Base-by-base conservation (phyloP, 2,329 filamentous ascomycete species). In the Mycosphaerelloides madeirae region DNA sequence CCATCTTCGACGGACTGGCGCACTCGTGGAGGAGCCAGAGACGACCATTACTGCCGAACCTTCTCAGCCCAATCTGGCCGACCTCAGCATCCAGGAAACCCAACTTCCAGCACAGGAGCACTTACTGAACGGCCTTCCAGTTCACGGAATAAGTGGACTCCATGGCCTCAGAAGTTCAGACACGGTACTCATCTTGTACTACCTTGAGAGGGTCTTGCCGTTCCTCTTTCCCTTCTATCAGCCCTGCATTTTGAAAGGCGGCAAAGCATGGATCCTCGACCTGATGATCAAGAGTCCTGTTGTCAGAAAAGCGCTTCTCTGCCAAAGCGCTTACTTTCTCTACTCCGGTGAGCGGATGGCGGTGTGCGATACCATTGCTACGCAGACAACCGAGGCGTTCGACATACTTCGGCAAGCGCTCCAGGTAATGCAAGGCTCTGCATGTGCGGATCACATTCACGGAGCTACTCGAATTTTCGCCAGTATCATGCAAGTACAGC, bases 321-420 rank as follows among this genome's bases (percentile, higher is more conserved):
- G 34, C 34, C 34, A 37, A n/a, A 37, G 34, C 34, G 19, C 34
- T 4, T 37, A 37, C 18, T 37, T 22, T 18, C 15, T 37, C 3
- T 37, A 3, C 18, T 25, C 11, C 15, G 5, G 13, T 18, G 22
- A 12, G 34, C 19, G 13, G 18, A 3, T 25, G 22, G 22, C 22
- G 9, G 9, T 25, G 22, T 25, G 22, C 22, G 22, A 25, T 25
- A 25, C 22, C 22, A 25, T 25, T 25, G 22, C 9, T 25, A 25
- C 22, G 22, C 34, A 37, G 34, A 37, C 34, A 7, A 20, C 14
- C n/a, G 34, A 37, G 5, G 34, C 34, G 3, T 37, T 37, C 16
- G 34, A 14, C 5, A 18, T 37, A 18, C 34, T 37, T 13, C 13
- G 34, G 14, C n/a, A 25, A 12, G 34, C 34, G 11, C 18, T 37